Conservation (phyloP, 1,139 yeast species). For the Geotrichum aggregatum region DNA sequence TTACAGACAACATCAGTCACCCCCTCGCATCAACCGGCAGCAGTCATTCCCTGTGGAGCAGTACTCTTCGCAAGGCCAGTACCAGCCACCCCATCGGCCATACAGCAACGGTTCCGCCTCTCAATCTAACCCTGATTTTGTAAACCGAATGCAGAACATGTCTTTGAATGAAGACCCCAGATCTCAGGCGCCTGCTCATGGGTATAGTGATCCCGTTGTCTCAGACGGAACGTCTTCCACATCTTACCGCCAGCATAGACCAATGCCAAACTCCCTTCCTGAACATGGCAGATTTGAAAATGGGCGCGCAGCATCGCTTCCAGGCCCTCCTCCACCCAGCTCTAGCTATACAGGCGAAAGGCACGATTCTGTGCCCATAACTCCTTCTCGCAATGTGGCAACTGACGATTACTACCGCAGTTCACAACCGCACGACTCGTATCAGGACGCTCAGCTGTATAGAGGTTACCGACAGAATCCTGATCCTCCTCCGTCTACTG, state of each 20-base stretch:
- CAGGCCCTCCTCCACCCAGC: conserved; percentile 12
- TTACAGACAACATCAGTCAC: background rate
- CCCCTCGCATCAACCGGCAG: background rate
- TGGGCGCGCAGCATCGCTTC: conserved; percentile 20
- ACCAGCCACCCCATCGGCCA: conserved; percentile 1
- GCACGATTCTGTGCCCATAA: conserved; percentile 16
- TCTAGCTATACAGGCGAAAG: conserved; percentile 4
- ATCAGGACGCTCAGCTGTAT: conserved; percentile 3
- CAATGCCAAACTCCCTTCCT: background rate
- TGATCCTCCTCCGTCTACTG: no score
- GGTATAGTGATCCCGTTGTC: no score
- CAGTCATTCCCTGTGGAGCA: conserved; percentile 8
- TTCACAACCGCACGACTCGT: background rate
- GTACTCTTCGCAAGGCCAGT: background rate
- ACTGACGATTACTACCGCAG: conserved; percentile 1
- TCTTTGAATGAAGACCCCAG: conserved; percentile 18
- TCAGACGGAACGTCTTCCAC: no score
- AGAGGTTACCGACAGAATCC: conserved; percentile 6
- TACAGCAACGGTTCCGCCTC: conserved; percentile 2
- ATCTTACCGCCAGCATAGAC: background rate
- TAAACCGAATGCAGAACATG: conserved; percentile 23
- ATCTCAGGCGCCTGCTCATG: no score
- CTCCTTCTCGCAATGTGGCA: background rate
- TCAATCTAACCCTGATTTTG: conserved; percentile 26
- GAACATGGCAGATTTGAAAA: background rate